Percentiles rank a stretch among this genome's conserved stretches.
phyloP scores from a whole-genome alignment of 116 monocot genomes.

The Papilionanthe hybrid region DNA sequence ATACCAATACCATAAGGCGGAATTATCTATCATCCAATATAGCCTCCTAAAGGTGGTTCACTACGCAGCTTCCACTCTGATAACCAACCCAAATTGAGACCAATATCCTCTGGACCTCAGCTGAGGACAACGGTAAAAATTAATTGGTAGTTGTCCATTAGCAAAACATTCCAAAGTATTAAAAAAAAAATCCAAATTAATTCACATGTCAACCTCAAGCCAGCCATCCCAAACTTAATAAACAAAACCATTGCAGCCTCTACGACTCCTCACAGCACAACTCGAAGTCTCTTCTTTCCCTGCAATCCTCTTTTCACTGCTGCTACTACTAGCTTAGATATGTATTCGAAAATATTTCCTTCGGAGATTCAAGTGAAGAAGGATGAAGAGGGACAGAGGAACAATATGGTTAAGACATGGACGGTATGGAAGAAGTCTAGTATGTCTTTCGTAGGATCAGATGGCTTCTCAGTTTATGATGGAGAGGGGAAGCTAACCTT shows the following conservation, averaged over 20 bases:
- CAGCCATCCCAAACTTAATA: not conserved
- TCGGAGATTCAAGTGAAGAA: constrained; percentile 2
- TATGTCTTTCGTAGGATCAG: constrained; percentile 82
- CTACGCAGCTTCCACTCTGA: not conserved
- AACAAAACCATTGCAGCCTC: not conserved
- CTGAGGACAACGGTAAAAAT: not conserved
- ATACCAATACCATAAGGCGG: too few species aligned
- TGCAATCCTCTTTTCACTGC: too few species aligned
- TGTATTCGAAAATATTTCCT: not conserved
- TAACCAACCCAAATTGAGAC: not conserved
- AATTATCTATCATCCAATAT: not conserved
- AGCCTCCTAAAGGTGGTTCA: not conserved
- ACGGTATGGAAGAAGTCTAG: constrained; percentile 95
- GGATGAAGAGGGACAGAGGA: not conserved
- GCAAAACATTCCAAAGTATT: not conserved
- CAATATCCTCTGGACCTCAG: not conserved
- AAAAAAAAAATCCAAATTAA: not conserved
- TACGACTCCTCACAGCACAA: too few species aligned
- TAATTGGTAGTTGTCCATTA: not conserved
- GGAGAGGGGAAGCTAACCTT: constrained; percentile 51
- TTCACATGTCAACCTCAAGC: not conserved
- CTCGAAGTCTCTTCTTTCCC: too few species aligned
- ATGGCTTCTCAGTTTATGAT: constrained; percentile 78
- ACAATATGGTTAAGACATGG: constrained; percentile 9
- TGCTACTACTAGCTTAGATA: not conserved